Evolutionary conservation across 2,329 filamentous ascomycete species (phyloP), one percentile per base, ranked within the genome.

Genomic region (Ciborinia camelliae): DNA sequence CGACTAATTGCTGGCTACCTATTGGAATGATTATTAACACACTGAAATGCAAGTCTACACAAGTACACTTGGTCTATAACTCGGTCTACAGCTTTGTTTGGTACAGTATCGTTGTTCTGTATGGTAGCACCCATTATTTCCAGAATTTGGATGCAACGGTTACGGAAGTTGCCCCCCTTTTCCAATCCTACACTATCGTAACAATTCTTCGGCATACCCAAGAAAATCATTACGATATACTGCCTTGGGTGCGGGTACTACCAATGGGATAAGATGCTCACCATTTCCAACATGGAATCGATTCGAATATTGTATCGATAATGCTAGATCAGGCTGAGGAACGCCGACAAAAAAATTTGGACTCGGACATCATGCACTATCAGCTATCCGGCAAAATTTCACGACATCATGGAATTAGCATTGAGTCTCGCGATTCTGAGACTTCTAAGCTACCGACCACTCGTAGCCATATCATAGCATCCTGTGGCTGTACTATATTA

Each of bases 301-400:
- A 45, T 62, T 62, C 59, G 32, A 62, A 53, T 62, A 43, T 14
- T 39, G 41, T 37, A 57, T 54, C 43, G n/a, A 41, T 35, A 47
- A 41, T 57, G 52, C 43, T 54, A 48, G 52, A 58, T 32, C 63
- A 65, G 59, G 63, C 66, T 62, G 48, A 58, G 55, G n/a, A 57
- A 57, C 51, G 39, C 61, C 51, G 28, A 41, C 48, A 64, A 57
- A 37, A 50, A 32, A 59, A 62, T 39, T 50, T 50, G 61, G 32
- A 50, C 61, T 69, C 53, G 59, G 62, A 62, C 60, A 65, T 70
- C 52, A 62, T 68, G 66, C 65, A 65, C 58, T n/a, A n/a, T 64
- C 51, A 65, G 61, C 65, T 67, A 58, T 68, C 70, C 70, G 69
- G 69, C 65, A 71, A 69, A 71, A 68, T 57, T 66, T 67, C 68